Evolutionary conservation across 1,284 basidiomycete genomes (phyloP).

Genomic region (Prillingera fragicola): DNA sequence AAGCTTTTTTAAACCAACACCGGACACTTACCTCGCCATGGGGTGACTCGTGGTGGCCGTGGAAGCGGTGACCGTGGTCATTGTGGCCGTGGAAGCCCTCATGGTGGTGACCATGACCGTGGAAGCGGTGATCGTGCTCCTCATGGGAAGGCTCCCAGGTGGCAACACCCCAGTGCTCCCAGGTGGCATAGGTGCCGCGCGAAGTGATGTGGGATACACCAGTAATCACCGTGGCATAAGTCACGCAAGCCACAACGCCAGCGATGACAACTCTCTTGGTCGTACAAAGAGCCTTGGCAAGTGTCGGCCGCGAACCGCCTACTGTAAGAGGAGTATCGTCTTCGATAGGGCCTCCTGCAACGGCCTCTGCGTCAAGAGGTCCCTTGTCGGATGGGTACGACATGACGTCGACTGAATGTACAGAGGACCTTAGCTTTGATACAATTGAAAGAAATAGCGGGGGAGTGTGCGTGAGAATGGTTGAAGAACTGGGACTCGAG

Average conservation of each 20-base stretch:
- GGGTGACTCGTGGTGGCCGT: not conserved
- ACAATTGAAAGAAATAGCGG: too few relatives aligned
- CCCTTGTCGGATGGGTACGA: not conserved
- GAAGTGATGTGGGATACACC: too few relatives aligned
- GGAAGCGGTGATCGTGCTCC: not conserved
- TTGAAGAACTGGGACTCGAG: too few relatives aligned
- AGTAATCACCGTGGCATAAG: too few relatives aligned
- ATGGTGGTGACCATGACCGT: not conserved
- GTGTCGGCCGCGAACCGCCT: not conserved
- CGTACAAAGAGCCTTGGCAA: slow-evolving; percentile 11
- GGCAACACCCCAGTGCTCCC: too few relatives aligned
- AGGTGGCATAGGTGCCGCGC: too few relatives aligned
- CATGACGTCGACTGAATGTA: not conserved
- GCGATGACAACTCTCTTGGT: slow-evolving; percentile 17
- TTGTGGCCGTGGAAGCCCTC: not conserved
- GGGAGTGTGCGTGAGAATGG: too few relatives aligned
- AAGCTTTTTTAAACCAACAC: not conserved
- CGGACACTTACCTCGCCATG: not conserved
- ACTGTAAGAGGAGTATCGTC: slow-evolving; percentile 1
- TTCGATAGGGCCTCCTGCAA: not conserved
- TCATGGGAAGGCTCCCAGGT: too few relatives aligned
- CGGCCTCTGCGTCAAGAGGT: not conserved
- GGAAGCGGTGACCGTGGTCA: not conserved
- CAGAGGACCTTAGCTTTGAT: too few relatives aligned
- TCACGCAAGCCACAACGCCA: not conserved